Base-by-base conservation (phyloP, 257 asterid genomes). In the Nicotiana obtusifolia region DNA sequence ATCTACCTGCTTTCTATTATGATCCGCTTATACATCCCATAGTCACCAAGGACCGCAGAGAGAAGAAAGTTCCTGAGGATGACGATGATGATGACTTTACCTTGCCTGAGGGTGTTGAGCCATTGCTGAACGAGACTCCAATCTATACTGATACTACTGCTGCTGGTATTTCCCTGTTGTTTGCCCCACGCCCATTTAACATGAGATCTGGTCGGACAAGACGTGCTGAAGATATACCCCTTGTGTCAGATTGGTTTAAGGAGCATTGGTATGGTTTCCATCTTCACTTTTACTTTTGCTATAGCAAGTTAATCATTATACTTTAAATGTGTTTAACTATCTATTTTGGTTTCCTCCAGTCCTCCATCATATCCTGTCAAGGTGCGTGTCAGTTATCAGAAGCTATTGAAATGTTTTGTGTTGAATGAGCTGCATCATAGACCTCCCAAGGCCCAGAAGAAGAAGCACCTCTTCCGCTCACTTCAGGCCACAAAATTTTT, bases 141-240 rank as follows among this genome's bases (percentile, higher is more conserved):
- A 83, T 91, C 64, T 96, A 94, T 83, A 96, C 99, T 3, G 98
- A 94, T 86, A 96, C 98, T 44, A 96, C 99, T 57, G 99, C 99
- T 69, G 95, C 99, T 81, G 99, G 99, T 33, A 88, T 96, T 82
- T 96, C 99, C 0, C 92, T 96, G 9, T 82, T 96, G 88, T 96
- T 96, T 92, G 99, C 99, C 37, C 98, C 99, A 65, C 97, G 98
- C 8, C 99, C 98, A 52, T 96, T 96, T 81, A 94, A 93, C 91
- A 93, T 94, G 98, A 93, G 99, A 81, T 94, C 99, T 86, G 99
- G 99, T 82, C 94, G 98, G 84, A 96, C 88, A 91, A 88, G 99
- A 69, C 97, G 99, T 71, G 99, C 99, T 78, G 99, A 96, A 86
- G 99, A 93, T 83, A 96, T 96, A 84, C 99, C 99, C 56, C 98